Evolutionary conservation across 2,329 filamentous ascomycete genomes (phyloP), one percentile per base, ranked within the genome.

Genomic region (Ceratocystis harringtonii): DNA sequence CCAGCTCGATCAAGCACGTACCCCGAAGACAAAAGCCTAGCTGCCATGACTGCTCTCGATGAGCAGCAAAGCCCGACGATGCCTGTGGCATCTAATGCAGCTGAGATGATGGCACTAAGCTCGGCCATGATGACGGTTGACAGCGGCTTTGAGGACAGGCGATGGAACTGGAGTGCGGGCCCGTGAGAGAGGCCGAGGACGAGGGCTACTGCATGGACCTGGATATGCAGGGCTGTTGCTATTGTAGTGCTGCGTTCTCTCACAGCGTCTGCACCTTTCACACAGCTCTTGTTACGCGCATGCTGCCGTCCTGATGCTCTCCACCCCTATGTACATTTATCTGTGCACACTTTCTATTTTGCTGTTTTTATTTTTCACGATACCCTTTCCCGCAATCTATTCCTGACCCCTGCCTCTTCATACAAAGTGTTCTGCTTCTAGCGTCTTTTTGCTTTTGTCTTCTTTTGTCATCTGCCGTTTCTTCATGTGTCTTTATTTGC

Each of bases 91-190:
- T 52, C 28, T 10, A 63, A 30, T 22, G 60, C 63, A 12, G 66
- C 63, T 5, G 66, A 67, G 19, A 67, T 65, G 63, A 65, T 67
- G 63, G 69, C 78, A 0, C 73, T 83, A 3, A 80, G 79, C 8
- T 76, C 77, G 3, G 80, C 80, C 45, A 77, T 83, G 76, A 77
- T 82, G 74, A 82, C 80, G 1, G 78, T 83, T 2, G 80, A 83
- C 69, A 83, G 82, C 69, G 80, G 80, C 1, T 82, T 83, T 68
- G 80, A 83, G 72, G 78, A 79, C 68, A 80, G 82, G 71, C 82
- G 80, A 80, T 82, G 80, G 80, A 78, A 81, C 69, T 78, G 79
- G 68, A 80, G 79, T 0, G 65, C 72, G 52, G 52, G 25, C 7
- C 28, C 52, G 10, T 30, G 52, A 57, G 52, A 5, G 7, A 32